These are phyloP conservation scores for Candida wancherniae DNA, from an alignment of 805 yeast genomes.

Conservation along the genomic window DNA sequence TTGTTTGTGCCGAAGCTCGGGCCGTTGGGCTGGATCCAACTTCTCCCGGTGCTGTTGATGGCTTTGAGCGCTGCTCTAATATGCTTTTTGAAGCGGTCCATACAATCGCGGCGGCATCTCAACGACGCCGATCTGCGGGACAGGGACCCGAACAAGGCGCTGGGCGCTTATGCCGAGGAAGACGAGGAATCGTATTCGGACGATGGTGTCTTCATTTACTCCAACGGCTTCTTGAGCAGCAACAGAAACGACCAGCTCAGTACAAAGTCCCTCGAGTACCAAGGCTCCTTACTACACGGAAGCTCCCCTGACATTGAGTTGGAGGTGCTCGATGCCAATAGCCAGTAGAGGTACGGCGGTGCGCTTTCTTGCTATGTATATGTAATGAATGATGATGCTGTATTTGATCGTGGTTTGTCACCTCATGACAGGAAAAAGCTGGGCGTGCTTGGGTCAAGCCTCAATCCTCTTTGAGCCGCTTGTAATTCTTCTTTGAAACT, in stretches of 20 bases:
- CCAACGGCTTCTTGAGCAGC: conserved; percentile 36
- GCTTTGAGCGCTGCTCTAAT: conserved; percentile 61
- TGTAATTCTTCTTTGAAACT: conserved; percentile 1
- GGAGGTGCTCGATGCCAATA: no score
- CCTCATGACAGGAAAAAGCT: no score
- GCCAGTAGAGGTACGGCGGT: no score
- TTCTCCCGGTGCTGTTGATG: conserved; percentile 61
- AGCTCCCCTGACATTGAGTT: no score
- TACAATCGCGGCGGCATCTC: conserved; percentile 44
- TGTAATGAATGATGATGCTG: no score
- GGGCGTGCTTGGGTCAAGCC: no score
- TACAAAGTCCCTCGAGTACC: no score
- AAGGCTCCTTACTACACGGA: no score
- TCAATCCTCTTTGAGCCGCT: neutral
- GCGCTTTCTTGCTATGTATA: no score
- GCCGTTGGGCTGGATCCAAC: conserved; percentile 83
- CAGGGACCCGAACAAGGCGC: no score
- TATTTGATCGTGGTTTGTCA: no score
- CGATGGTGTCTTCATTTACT: conserved; percentile 40
- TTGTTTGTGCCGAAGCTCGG: conserved; percentile 70
- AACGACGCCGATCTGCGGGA: conserved; percentile 22
- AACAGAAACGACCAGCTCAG: conserved; percentile 7
- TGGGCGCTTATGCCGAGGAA: conserved; percentile 9
- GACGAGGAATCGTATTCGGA: conserved; percentile 34
- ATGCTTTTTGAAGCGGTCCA: conserved; percentile 69